Evolutionary conservation across 2,329 filamentous ascomycete genomes (phyloP), one percentile per base, ranked within the genome.

Genomic region (Sclerotinia borealis): DNA sequence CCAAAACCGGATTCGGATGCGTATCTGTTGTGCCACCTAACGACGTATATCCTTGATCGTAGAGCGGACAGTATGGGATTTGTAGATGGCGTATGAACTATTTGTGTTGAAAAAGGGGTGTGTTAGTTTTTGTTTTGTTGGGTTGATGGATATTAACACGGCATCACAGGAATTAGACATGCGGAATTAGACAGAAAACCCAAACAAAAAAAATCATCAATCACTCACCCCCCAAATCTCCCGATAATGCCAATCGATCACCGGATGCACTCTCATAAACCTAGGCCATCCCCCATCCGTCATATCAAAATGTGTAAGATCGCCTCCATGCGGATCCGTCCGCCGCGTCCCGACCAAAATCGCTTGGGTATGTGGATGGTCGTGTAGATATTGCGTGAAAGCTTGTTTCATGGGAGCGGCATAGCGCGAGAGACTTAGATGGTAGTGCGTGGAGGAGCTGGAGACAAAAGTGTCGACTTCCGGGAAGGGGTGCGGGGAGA

Each of bases 171-270:
- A n/a, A n/a, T n/a, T n/a, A n/a, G n/a, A n/a, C n/a, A n/a, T n/a
- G n/a, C n/a, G n/a, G n/a, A n/a, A n/a, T n/a, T n/a, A n/a, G n/a
- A n/a, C 7, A 34, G 17, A 9, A 8, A 27, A 31, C 19, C n/a
- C 13, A 19, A 15, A 58, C 34, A 9, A 19, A 39, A n/a, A 63
- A 51, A 56, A 25, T 56, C 27, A 25, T 56, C 27, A 59, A 55
- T 71, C 73, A 81, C 91, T 80, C 73, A 96, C 92, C 22, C 87
- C 85, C 95, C 95, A 98, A 61, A 98, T 93, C 75, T 98, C 93
- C 13, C 86, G 85, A 76, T 97, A 96, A 75, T 95, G 91, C 95
- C 95, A 99, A 77, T 99, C 95, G 73, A 99, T 93, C 11, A 99
- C 90, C 0, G 95, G 93, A 76, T 99, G 92, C 65, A 98, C 83